Conservation (phyloP, 352 stramenopile genomes). For the Phytophthora vignae region DNA sequence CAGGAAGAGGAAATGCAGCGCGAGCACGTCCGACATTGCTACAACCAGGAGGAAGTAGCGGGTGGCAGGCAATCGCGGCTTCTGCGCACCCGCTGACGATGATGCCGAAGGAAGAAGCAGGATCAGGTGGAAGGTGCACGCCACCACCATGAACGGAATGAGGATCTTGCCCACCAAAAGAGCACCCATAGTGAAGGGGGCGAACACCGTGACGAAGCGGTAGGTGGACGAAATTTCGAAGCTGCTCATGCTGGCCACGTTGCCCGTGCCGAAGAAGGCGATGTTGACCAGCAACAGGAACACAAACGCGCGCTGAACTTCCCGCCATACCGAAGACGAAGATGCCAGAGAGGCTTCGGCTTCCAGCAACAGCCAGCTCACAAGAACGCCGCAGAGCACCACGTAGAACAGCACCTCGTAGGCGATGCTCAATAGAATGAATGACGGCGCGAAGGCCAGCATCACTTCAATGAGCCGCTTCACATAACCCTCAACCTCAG, state of each 20-base stretch:
- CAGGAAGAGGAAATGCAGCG: constrained; percentile 86
- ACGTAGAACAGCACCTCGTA: constrained; percentile 89
- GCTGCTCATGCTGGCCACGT: constrained; percentile 88
- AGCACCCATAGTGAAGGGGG: constrained; percentile 83
- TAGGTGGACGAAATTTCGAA: constrained; percentile 90
- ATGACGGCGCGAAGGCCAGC: constrained; percentile 66
- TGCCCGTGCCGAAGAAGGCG: constrained; percentile 87
- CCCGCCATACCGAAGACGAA: constrained; percentile 31
- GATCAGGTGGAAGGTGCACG: constrained; percentile 70
- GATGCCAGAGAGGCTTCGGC: constrained; percentile 23
- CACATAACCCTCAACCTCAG: constrained; percentile 19
- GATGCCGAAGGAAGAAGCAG: constrained; percentile 40
- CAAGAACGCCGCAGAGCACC: constrained; percentile 60
- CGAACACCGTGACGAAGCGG: constrained; percentile 85
- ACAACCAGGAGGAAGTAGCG: constrained; percentile 83
- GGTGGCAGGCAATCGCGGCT: constrained; percentile 40
- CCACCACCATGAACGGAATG: constrained; percentile 81
- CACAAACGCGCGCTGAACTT: constrained; percentile 78
- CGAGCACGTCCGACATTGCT: constrained; percentile 80
- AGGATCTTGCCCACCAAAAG: constrained; percentile 85
- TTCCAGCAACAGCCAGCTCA: constrained; percentile 73
- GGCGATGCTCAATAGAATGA: constrained; percentile 81
- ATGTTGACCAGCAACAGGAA: constrained; percentile 86
- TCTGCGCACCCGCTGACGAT: not conserved
- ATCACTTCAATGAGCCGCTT: constrained; percentile 64